Evolutionary conservation across 192 early-diverging fungal genomes (phyloP), one percentile per base, ranked within the genome.

Genomic region (Entophlyctis helioformis): DNA sequence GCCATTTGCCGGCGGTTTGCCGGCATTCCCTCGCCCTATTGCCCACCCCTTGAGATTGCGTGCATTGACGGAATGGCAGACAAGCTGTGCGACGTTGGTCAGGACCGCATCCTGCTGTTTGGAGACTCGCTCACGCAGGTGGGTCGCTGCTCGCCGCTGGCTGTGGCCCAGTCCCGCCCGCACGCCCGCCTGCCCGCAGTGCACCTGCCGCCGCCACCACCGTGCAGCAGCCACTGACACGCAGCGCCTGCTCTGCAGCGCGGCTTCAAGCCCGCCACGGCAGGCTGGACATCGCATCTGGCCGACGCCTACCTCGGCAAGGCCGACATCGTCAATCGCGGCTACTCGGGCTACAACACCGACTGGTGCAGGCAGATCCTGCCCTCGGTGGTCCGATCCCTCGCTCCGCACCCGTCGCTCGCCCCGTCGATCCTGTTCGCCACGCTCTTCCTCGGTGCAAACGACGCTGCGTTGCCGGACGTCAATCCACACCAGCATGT

Each of bases 401-500:
- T 54, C 75, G 69, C 11, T 63, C 54, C 19, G 42, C 52, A 11
- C 33, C 46, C 19, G 25, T 53, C 34, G 13, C 26, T 25, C 1
- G 13, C 25, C 11, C 19, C 50, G 15, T 20, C 12, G n/a, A 61
- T 82, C 24, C 54, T 56, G 11, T 62, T 87, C 24, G 51, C 86
- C 55, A 74, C 71, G 15, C 50, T 93, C 19, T 86, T 84, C 41
- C 71, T 87, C 42, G 90, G 90, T 16, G 76, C 90, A 3, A 89
- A 91, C 54, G 90, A 93, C 56, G 72, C 84, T 0, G 69, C 66
- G 0, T 38, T 78, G 16, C 54, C 55, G 2, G 47, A 43, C 8
- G 25, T 38, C 10, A 62, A 64, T 2, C n/a, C n/a, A n/a, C 23
- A 45, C 1, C 80, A 83, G 42, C 76, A 79, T 45, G 76, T 87